Evolutionary conservation across 371 early-diverging fungal species (phyloP).

Genomic region (Capniomyces stellatus): DNA sequence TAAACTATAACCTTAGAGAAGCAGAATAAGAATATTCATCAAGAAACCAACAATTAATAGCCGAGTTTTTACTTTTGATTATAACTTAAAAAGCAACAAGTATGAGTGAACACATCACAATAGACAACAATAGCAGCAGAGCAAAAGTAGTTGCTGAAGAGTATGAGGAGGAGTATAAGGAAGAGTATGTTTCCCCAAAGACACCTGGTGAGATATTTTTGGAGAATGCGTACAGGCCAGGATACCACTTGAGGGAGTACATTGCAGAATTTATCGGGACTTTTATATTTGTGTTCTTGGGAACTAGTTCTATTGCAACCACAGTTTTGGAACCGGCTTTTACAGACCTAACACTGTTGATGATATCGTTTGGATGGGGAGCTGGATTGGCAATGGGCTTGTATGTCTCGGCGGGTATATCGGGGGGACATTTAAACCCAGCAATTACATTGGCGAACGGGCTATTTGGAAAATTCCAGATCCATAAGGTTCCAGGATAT

Average conservation of each 20-base stretch:
- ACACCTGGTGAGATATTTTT: neutral
- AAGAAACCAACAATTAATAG: too few relatives aligned
- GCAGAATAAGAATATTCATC: too few relatives aligned
- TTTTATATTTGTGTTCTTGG: slow-evolving; percentile 43
- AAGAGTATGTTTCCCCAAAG: neutral
- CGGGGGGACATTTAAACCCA: slow-evolving; percentile 54
- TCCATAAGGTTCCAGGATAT: slow-evolving; percentile 33
- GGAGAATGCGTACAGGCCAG: too few relatives aligned
- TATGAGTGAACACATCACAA: too few relatives aligned
- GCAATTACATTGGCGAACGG: slow-evolving; percentile 45
- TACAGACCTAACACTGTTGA: slow-evolving; percentile 7
- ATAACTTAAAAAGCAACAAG: too few relatives aligned
- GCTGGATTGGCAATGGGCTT: slow-evolving; percentile 30
- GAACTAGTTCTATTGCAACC: slow-evolving; percentile 36
- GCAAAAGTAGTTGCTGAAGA: too few relatives aligned
- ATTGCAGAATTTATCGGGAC: slow-evolving; percentile 74
- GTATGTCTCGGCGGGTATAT: slow-evolving; percentile 42
- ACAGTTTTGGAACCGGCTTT: slow-evolving; percentile 9
- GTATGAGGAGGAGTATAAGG: too few relatives aligned
- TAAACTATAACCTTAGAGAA: too few relatives aligned
- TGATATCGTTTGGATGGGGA: slow-evolving; percentile 29
- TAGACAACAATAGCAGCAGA: too few relatives aligned
- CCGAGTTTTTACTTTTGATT: too few relatives aligned
- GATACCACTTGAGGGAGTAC: neutral
- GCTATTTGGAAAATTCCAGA: slow-evolving; percentile 38